Evolutionary conservation across 257 asterid genomes (phyloP).

Genomic region (Solanum pinnatisectum): DNA sequence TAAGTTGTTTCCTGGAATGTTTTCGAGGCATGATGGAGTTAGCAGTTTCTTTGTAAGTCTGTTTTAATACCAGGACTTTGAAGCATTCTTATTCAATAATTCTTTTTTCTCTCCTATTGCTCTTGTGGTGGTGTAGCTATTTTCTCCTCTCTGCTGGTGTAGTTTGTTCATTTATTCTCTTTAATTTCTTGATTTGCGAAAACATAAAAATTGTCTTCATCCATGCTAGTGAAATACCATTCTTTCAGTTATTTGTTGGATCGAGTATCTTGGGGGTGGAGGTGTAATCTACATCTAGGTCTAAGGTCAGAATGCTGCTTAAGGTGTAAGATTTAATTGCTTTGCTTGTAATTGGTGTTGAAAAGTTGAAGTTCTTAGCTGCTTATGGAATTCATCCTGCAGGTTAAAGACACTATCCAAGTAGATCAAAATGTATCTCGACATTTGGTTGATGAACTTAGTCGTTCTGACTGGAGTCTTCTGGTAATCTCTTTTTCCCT

Average conservation of each 20-base stretch:
- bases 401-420: constrained; percentile 93
- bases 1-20: constrained; percentile 76
- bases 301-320: neutral
- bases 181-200: neutral
- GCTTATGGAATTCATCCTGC: constrained; percentile 4
- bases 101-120: neutral
- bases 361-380: neutral
- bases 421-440: constrained; percentile 91
- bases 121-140: neutral
- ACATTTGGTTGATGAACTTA: constrained; percentile 60
- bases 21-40: constrained; percentile 79
- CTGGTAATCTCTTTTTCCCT: constrained; percentile 30
- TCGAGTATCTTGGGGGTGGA: neutral
- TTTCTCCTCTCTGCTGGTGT: neutral
- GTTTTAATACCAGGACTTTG: neutral
- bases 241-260: neutral
- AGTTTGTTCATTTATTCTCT: neutral
- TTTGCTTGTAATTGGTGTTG: neutral
- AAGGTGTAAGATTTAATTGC: neutral
- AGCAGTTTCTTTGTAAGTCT: constrained; percentile 88
- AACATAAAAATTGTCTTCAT: neutral
- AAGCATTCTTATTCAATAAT: neutral
- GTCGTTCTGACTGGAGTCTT: constrained; percentile 64
- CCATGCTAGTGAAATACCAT: neutral
- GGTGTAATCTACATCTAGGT: neutral